phyloP scores from a whole-genome alignment of 2,329 filamentous ascomycete genomes.

The Diaporthe batatas region DNA sequence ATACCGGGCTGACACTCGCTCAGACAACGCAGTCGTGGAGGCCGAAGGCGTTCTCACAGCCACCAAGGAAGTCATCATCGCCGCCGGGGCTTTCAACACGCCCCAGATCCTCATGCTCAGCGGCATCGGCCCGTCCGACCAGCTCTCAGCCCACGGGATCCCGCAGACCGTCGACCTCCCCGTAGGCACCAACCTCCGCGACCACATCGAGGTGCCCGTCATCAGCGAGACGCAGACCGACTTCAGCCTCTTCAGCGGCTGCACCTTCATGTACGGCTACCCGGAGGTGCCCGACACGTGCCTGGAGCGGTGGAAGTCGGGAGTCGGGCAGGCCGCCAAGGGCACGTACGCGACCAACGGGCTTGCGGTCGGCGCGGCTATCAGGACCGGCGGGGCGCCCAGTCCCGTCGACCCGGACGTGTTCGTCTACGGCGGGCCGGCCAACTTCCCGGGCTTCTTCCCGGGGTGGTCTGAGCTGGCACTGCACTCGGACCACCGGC shows the following conservation, averaged over 20 bases:
- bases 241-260: slow-evolving; percentile 53
- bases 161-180: slow-evolving; percentile 65
- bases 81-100: slow-evolving; percentile 66
- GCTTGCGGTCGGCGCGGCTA: slow-evolving; percentile 50
- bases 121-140: slow-evolving; percentile 58
- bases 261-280: slow-evolving; percentile 50
- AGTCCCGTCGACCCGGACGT: slow-evolving; percentile 50
- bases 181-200: slow-evolving; percentile 72
- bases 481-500: slow-evolving; percentile 51
- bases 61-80: slow-evolving; percentile 62
- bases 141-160: slow-evolving; percentile 56
- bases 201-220: slow-evolving; percentile 65
- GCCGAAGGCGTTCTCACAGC: slow-evolving; percentile 53
- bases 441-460: slow-evolving; percentile 57
- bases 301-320: slow-evolving; percentile 46
- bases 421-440: slow-evolving; percentile 56
- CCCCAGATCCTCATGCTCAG: slow-evolving; percentile 67
- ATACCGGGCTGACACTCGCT: slow-evolving; percentile 65
- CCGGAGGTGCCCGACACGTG: slow-evolving; percentile 53
- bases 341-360: slow-evolving; percentile 54
- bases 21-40: slow-evolving; percentile 47
- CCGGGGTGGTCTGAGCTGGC: slow-evolving; percentile 53
- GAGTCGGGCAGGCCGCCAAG: slow-evolving; percentile 42
- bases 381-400: slow-evolving; percentile 47
- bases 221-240: slow-evolving; percentile 57